Conservation (phyloP, 495 filamentous ascomycete species). For the Penicillium roqueforti region DNA sequence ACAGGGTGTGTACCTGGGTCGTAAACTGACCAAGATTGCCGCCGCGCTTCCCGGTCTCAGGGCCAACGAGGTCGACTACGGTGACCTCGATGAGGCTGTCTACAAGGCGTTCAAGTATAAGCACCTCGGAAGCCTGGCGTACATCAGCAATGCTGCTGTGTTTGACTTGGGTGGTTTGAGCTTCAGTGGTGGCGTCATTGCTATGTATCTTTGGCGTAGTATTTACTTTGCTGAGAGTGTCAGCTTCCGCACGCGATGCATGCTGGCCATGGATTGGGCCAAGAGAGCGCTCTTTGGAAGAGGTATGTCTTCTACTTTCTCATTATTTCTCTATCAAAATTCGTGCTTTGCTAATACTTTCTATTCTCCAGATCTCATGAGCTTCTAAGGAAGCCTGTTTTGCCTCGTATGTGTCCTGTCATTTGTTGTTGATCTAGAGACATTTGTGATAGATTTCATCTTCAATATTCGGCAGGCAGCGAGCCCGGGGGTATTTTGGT, state of each 20-base stretch:
- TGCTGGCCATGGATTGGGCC: conserved; percentile 98
- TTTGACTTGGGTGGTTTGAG: conserved; percentile 82
- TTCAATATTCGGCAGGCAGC: not conserved
- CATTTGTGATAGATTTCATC: not conserved
- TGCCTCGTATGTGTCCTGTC: not conserved
- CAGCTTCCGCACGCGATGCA: conserved; percentile 78
- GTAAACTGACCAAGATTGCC: conserved; percentile 91
- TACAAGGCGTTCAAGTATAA: conserved; percentile 96
- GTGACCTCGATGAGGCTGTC: conserved; percentile 86
- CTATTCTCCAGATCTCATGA: conserved; percentile 57
- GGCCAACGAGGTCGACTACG: conserved; percentile 77
- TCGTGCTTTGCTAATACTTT: conserved; percentile 8
- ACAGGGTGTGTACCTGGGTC: conserved; percentile 89
- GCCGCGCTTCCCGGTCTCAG: conserved; percentile 69
- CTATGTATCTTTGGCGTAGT: conserved; percentile 94
- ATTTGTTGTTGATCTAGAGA: not conserved
- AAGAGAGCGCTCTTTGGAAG: conserved; percentile 94
- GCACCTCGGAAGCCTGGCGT: conserved; percentile 88
- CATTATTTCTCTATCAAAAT: not conserved
- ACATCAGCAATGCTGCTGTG: conserved; percentile 92
- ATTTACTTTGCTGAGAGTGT: conserved; percentile 99
- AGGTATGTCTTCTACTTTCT: conserved; percentile 55
- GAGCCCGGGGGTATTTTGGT: not conserved
- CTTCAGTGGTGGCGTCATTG: conserved; percentile 80
- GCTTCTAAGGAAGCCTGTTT: conserved; percentile 43